A percentile compares a stretch with the other conserved stretches of the same genome.
Conservation (phyloP, 495 filamentous ascomycete species). For the Penicillium chermesinum region DNA sequence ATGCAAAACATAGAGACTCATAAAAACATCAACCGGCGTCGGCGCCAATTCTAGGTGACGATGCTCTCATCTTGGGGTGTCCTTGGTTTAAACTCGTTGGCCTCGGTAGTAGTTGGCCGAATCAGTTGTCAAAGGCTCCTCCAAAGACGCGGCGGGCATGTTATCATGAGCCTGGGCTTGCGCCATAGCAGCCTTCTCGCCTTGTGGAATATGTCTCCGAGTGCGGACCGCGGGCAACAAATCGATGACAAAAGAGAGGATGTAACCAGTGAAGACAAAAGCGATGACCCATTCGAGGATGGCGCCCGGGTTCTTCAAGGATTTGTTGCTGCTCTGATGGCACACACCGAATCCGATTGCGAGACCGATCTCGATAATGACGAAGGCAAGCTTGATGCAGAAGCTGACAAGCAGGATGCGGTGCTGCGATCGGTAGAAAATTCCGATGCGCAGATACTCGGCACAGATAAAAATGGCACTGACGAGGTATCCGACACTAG, state of each 20-base stretch:
- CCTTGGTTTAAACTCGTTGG: constrained; percentile 1
- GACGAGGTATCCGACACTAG: constrained; percentile 55
- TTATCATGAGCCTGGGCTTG: constrained; percentile 9
- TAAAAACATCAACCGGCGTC: not conserved
- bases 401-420: constrained; percentile 70
- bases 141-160: constrained; percentile 16
- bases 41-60: too few relatives aligned
- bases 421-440: constrained; percentile 63
- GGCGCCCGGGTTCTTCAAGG: constrained; percentile 50
- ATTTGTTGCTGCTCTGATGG: constrained; percentile 28
- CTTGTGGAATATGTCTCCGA: constrained; percentile 46
- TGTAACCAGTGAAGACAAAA: constrained; percentile 84
- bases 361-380: constrained; percentile 71
- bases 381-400: constrained; percentile 74
- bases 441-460: constrained; percentile 81
- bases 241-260: constrained; percentile 85
- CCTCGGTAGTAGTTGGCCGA: constrained; percentile 22
- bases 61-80: too few relatives aligned
- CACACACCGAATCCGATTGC: constrained; percentile 57
- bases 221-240: constrained; percentile 72
- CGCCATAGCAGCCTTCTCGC: constrained; percentile 33
- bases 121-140: constrained; percentile 38
- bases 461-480: constrained; percentile 79
- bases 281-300: constrained; percentile 80
- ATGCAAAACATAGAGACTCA: not conserved